Base-by-base conservation (phyloP, 371 early-diverging fungal genomes). In the Mucor indicus region DNA sequence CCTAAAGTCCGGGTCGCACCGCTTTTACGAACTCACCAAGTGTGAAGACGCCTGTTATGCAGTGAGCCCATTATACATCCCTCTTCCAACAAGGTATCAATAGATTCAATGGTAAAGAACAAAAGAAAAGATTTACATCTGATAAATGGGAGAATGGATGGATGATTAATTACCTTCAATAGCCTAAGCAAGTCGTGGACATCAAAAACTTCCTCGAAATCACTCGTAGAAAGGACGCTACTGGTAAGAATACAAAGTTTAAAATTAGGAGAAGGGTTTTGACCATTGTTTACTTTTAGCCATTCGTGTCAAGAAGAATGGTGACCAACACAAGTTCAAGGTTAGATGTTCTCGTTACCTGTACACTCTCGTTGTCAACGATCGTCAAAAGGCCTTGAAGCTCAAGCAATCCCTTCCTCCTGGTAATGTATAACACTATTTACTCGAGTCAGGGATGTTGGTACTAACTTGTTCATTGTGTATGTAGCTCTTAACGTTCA, bases 201-300 rank as follows among this genome's bases (percentile, higher is more conserved):
- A 94, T 96, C 77, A 95, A 95, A 84, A 83, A 91, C 67, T 96
- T 96, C 85, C 85, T 96, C 62, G 82, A 87, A 66, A 87, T 90
- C 58, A 89, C 91, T 57, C 80, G 89, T 66, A 85, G 95, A 75
- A 92, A 91, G 85, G 95, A 93, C 74, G 94, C 95, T 70, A 75
- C 79, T 62, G 79, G 87, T 86, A 80, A 49, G 72, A n/a, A n/a
- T n/a, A n/a, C n/a, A n/a, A n/a, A n/a, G n/a, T n/a, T n/a, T n/a
- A n/a, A n/a, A n/a, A 44, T 21, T n/a, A n/a, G n/a, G n/a, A n/a
- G n/a, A n/a, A n/a, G n/a, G n/a, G n/a, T n/a, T n/a, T n/a, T n/a
- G n/a, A n/a, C n/a, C n/a, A n/a, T n/a, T n/a, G 6, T 33, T 33
- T 33, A 11, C n/a, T 33, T 33, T 33, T 60, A 89, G 86, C 87